Base-by-base conservation (phyloP, 164 flowering plant genomes). In the Houttuynia cordata region DNA sequence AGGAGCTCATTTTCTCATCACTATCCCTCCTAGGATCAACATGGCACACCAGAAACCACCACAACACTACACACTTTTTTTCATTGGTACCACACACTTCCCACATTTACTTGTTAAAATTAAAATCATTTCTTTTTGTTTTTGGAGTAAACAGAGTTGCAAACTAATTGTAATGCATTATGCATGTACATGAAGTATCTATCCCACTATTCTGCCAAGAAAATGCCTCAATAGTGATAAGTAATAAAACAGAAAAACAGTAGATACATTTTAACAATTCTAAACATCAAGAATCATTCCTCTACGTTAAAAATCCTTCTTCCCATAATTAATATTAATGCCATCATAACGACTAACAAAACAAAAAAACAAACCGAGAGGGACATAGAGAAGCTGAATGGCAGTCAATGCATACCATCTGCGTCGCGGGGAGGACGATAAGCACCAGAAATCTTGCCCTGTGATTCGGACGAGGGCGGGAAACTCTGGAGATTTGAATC, bases 361-460 rank as follows among this genome's bases (percentile, higher is more conserved):
- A 19, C 24, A 19, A 20, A 52, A 21, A 22, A 23, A 30, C 15
- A 22, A 62, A 34, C 20, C 0, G 14, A 30, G 30, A 53, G 17
- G 8, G 24, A 23, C 54, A 42, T 3, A 30, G 40, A 52, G 24
- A 57, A 62, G 34, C 30, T 49, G 25, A 57, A 13, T 30, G 37
- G 37, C 37, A 39, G 49, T n/a, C n/a, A n/a, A n/a, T 14, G 17
- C 52, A 45, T 79, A 91, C 99, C 99, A 67, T 94, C 97, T 8
- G 91, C 96, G 81, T 94, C 99, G 2, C 80, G 83, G 40, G 97
- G 96, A n/a, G 97, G 95, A 0, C 76, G 76, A 22, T 79, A 62
- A 10, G 67, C 83, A 61, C 78, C 81, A 12, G 95, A 74, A 67
- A 94, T 91, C 79, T 88, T 94, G 62, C 97, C 97, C 58, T 80